A percentile compares a stretch with the other conserved stretches of the same genome.
These are phyloP conservation scores for Umbelopsis sp. DNA, from an alignment of 192 early-diverging fungal genomes.

Conservation along the genomic window DNA sequence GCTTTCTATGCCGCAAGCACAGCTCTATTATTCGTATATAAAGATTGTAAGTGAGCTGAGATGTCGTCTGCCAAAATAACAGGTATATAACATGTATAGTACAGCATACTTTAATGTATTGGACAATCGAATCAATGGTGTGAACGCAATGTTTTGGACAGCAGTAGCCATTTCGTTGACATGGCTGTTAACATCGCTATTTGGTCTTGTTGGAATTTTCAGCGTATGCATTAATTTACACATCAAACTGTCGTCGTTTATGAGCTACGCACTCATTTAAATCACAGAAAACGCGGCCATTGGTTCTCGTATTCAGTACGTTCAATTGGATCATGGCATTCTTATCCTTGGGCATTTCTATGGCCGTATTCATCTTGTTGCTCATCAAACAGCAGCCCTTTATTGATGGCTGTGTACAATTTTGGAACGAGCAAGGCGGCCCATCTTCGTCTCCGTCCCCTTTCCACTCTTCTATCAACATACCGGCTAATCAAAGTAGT, in stretches of 20 bases:
- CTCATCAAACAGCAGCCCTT: not conserved
- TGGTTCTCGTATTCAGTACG: not conserved
- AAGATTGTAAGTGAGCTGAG: not conserved
- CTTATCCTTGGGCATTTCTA: not conserved
- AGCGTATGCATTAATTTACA: not conserved
- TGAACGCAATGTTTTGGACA: not conserved
- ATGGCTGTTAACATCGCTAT: not conserved
- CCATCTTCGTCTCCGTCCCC: not conserved
- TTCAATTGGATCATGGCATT: conserved; percentile 20
- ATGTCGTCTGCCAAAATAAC: no score
- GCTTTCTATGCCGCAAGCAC: conserved; percentile 1
- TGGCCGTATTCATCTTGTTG: conserved; percentile 2
- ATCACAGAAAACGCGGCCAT: not conserved
- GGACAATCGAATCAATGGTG: not conserved
- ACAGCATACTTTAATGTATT: not conserved
- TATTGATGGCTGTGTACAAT: not conserved
- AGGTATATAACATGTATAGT: not conserved
- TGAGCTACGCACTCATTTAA: no score
- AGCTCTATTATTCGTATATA: not conserved
- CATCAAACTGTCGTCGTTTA: no score
- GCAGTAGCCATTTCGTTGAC: not conserved
- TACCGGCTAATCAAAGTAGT: conserved; percentile 4
- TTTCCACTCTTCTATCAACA: not conserved
- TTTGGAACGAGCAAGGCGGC: conserved; percentile 8
- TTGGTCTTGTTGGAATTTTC: not conserved